phyloP scores from a whole-genome alignment of 2,329 filamentous ascomycete species.

The Diaporthe destruens region DNA sequence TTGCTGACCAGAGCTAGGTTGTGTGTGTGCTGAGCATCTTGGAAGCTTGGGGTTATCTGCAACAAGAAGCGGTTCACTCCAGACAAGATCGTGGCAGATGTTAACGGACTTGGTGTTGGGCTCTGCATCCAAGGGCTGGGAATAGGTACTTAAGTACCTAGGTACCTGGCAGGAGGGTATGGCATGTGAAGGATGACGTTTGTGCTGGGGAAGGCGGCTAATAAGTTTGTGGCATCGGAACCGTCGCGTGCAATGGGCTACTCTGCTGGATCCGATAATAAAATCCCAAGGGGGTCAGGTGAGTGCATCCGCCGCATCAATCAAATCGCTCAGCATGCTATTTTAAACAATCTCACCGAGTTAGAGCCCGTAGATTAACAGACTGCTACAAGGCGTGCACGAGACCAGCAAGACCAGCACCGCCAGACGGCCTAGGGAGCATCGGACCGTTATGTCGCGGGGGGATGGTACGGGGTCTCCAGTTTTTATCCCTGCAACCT shows the following conservation, averaged over 20 bases:
- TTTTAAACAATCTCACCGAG: not conserved
- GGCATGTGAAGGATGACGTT: conserved; percentile 38
- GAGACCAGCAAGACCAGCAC: not conserved
- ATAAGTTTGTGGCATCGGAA: not conserved
- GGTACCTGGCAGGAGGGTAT: not conserved
- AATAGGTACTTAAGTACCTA: too few species aligned
- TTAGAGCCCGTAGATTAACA: not conserved
- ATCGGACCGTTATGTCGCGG: conserved; percentile 22
- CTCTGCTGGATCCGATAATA: not conserved
- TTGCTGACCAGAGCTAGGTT: not conserved
- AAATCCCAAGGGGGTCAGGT: not conserved
- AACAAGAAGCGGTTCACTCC: too few species aligned
- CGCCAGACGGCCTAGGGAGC: not conserved
- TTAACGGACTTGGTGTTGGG: not conserved
- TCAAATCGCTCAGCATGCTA: not conserved
- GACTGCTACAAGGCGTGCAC: not conserved
- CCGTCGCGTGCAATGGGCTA: conserved; percentile 9
- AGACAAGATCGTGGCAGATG: too few species aligned
- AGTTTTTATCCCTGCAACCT: conserved; percentile 34
- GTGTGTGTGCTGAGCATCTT: not conserved
- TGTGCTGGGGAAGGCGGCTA: not conserved
- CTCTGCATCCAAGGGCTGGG: not conserved
- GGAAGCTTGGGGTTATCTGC: not conserved
- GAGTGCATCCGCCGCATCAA: not conserved
- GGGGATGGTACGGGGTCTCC: conserved; percentile 17